Conservation (phyloP, 2,329 filamentous ascomycete species). For the Anisogramma anomala region DNA sequence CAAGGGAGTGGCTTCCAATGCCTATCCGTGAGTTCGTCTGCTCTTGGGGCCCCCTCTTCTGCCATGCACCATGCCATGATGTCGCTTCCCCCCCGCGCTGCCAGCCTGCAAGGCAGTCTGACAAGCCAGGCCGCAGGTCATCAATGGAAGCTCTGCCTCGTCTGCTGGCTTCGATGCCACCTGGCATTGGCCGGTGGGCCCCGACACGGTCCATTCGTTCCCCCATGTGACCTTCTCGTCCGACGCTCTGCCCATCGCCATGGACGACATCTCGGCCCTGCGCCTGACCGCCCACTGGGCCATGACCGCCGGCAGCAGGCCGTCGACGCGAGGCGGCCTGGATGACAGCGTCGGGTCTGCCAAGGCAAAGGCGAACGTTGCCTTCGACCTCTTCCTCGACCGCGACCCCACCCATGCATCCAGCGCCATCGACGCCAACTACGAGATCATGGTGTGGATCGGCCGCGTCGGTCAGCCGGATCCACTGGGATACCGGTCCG, state of each 20-base stretch:
- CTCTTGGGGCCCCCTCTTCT: not conserved
- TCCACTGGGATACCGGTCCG: constrained; percentile 19
- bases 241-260: constrained; percentile 18
- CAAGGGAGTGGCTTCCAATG: constrained; percentile 21
- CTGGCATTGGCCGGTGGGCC: constrained; percentile 22
- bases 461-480: constrained; percentile 20
- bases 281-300: constrained; percentile 21
- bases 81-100: not conserved
- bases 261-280: constrained; percentile 22
- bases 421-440: constrained; percentile 20
- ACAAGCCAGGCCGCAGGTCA: not conserved
- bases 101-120: not conserved
- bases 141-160: constrained; percentile 10
- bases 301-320: constrained; percentile 19
- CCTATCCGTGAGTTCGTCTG: constrained; percentile 19
- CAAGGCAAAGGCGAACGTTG: constrained; percentile 21
- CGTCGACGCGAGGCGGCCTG: constrained; percentile 14
- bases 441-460: constrained; percentile 26
- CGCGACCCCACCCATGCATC: constrained; percentile 17
- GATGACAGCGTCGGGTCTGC: constrained; percentile 16
- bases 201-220: constrained; percentile 22
- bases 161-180: constrained; percentile 21
- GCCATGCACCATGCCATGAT: not conserved
- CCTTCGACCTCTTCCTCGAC: constrained; percentile 25
- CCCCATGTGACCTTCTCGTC: constrained; percentile 24